Evolutionary conservation across 768 basidiomycete species (phyloP).

Genomic region (Calocybe indica): DNA sequence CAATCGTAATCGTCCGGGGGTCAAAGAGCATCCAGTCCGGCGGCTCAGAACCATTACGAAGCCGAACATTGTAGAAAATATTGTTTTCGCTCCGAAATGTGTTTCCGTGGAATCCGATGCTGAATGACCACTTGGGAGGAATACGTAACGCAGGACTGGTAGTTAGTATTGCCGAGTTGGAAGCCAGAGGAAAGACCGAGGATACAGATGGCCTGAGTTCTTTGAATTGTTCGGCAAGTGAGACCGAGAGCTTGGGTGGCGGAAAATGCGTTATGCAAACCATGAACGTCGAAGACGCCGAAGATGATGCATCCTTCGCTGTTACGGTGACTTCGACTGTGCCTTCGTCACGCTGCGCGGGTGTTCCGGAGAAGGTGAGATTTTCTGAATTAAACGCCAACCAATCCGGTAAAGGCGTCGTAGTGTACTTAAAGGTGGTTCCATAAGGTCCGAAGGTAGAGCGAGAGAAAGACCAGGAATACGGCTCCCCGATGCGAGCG

Average conservation of each 20-base stretch:
- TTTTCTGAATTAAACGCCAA: conserved; percentile 60
- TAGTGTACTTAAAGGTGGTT: conserved; percentile 43
- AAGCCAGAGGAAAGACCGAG: conserved; percentile 66
- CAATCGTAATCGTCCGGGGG: conserved; percentile 59
- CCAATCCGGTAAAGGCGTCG: conserved; percentile 66
- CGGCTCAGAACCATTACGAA: conserved; percentile 60
- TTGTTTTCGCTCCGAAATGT: conserved; percentile 48
- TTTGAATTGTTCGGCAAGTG: conserved; percentile 58
- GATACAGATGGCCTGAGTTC: conserved; percentile 59
- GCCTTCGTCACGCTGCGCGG: conserved; percentile 57
- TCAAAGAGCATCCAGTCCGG: conserved; percentile 78
- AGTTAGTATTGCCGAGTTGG: conserved; percentile 49
- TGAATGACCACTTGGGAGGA: conserved; percentile 84
- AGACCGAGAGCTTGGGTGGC: conserved; percentile 45
- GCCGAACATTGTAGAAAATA: conserved; percentile 59
- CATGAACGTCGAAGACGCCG: conserved; percentile 45
- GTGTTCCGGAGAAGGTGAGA: conserved; percentile 64
- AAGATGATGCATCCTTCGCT: conserved; percentile 48
- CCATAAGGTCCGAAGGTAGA: conserved; percentile 55
- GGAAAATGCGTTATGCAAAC: conserved; percentile 52
- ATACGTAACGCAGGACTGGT: conserved; percentile 58
- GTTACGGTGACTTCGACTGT: conserved; percentile 53
- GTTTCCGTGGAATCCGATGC: conserved; percentile 69
- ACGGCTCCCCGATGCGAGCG: conserved; percentile 60
- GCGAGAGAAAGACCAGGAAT: conserved; percentile 62